Evolutionary conservation across 108 stramenopile species (phyloP).

Genomic region (Aureococcus anophagefferens): DNA sequence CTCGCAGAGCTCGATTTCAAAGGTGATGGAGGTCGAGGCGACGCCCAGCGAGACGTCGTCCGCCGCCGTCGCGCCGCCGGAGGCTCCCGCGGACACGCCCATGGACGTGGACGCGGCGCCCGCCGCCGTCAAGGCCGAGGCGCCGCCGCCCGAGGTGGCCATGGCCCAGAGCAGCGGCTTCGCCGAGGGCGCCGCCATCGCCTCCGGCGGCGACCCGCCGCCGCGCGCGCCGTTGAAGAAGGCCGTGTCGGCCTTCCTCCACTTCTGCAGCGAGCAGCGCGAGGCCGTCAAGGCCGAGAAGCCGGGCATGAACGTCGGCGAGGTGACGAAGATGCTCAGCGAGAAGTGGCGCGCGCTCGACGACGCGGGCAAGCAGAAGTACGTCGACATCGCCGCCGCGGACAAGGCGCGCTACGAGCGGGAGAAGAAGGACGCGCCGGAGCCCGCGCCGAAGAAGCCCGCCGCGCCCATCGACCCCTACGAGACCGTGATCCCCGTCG

Average conservation of each 20-base stretch:
- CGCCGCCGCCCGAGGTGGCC: too few relatives aligned
- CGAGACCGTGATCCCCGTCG: conserved; percentile 47
- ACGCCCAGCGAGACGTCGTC: too few relatives aligned
- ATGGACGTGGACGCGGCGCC: not conserved
- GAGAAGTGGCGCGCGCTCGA: conserved; percentile 46
- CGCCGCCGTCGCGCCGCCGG: too few relatives aligned
- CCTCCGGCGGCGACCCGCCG: too few relatives aligned
- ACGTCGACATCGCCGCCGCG: conserved; percentile 43
- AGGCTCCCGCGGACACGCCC: not conserved
- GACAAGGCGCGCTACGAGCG: conserved; percentile 51
- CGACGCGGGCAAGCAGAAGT: conserved; percentile 42
- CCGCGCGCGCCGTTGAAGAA: not conserved
- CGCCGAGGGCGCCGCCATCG: too few relatives aligned
- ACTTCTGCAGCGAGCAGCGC: conserved; percentile 8
- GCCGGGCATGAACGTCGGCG: conserved; percentile 22
- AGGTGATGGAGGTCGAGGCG: too few relatives aligned
- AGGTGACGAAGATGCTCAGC: conserved; percentile 46
- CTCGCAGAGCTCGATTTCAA: too few relatives aligned
- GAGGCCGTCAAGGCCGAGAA: not conserved
- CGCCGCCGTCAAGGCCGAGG: not conserved
- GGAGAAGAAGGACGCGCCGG: conserved; percentile 44
- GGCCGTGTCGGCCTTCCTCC: not conserved
- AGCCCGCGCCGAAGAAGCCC: conserved; percentile 13
- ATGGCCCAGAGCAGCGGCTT: too few relatives aligned
- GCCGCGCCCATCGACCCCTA: conserved; percentile 2